Percentiles rank a stretch among this genome's conserved stretches.
phyloP scores from a whole-genome alignment of 2,329 filamentous ascomycete genomes.

The Aspergillus brunneoviolaceus region DNA sequence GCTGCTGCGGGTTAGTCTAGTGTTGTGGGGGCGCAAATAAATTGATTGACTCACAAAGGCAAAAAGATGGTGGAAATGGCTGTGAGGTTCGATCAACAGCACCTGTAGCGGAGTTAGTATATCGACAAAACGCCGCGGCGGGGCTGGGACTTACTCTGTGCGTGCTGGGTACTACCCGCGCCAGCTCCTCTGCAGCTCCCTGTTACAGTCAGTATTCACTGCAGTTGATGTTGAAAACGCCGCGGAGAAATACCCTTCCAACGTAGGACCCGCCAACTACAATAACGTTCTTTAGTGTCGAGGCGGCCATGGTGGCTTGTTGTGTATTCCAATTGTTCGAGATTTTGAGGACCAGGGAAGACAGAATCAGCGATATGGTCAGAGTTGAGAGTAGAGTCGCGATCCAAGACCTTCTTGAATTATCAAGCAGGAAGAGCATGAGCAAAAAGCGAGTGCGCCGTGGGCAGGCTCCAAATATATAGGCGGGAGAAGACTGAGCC shows the following conservation, averaged over 20 bases:
- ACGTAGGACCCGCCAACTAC: constrained; percentile 40
- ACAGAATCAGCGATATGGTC: neutral
- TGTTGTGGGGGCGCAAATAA: neutral
- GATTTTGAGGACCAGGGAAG: neutral
- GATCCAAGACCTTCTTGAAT: neutral
- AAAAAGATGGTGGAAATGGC: constrained; percentile 39
- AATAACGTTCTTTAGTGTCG: constrained; percentile 36
- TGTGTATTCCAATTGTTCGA: neutral
- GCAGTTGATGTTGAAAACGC: too few species aligned
- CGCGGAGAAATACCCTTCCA: constrained; percentile 25
- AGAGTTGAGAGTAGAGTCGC: neutral
- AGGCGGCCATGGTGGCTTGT: constrained; percentile 23
- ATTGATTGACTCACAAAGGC: constrained; percentile 29
- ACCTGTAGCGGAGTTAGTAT: constrained; percentile 22
- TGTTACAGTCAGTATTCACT: constrained; percentile 7
- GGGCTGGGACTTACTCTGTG: constrained; percentile 29
- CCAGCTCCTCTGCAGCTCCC: constrained; percentile 37
- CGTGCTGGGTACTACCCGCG: constrained; percentile 33
- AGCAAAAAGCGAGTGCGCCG: neutral
- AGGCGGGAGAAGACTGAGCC: constrained; percentile 8
- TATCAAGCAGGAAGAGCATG: neutral
- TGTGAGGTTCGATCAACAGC: constrained; percentile 36
- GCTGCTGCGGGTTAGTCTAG: constrained; percentile 19
- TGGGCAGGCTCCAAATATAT: neutral
- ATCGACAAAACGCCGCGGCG: neutral